Percentiles rank a stretch among this genome's conserved stretches.
Evolutionary conservation across 2,329 filamentous ascomycete species (phyloP).

Genomic region (Nigrospora sphaerica): DNA sequence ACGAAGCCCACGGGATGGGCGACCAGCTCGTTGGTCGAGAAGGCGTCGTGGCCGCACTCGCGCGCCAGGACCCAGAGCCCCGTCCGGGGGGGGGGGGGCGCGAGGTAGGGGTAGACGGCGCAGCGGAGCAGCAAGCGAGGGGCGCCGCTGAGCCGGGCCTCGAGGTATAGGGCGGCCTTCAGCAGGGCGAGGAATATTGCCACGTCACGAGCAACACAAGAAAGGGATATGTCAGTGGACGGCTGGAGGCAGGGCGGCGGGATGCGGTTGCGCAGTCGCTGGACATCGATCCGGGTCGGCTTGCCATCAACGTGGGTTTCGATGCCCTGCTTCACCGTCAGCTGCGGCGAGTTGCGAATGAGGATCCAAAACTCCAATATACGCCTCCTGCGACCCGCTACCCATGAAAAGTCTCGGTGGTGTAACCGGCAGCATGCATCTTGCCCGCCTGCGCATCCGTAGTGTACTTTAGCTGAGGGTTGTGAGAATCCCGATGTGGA

Average conservation of each 20-base stretch:
- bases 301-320: constrained; percentile 4
- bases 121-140: constrained; percentile 38
- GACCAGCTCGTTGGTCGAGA: constrained; percentile 43
- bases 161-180: constrained; percentile 41
- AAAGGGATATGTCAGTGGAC: constrained; percentile 38
- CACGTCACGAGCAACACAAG: constrained; percentile 49
- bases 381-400: constrained; percentile 6
- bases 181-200: constrained; percentile 38
- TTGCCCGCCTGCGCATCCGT: neutral
- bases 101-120: constrained; percentile 51
- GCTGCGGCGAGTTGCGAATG: neutral
- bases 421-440: constrained; percentile 1
- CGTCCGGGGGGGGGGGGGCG: constrained; percentile 56
- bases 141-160: constrained; percentile 36
- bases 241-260: constrained; percentile 53
- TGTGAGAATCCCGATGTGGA: no score
- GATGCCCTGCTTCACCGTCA: constrained; percentile 4
- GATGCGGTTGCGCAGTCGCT: constrained; percentile 41
- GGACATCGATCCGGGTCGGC: constrained; percentile 25
- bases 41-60: constrained; percentile 61
- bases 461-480: no score
- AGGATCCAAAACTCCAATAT: neutral
- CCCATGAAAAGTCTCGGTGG: constrained; percentile 9
- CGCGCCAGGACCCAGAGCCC: constrained; percentile 67
- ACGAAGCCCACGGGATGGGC: constrained; percentile 43